These are phyloP conservation scores for Chlamydomonas schloesseri DNA, from an alignment of 139 green algal genomes.

Conservation along the genomic window DNA sequence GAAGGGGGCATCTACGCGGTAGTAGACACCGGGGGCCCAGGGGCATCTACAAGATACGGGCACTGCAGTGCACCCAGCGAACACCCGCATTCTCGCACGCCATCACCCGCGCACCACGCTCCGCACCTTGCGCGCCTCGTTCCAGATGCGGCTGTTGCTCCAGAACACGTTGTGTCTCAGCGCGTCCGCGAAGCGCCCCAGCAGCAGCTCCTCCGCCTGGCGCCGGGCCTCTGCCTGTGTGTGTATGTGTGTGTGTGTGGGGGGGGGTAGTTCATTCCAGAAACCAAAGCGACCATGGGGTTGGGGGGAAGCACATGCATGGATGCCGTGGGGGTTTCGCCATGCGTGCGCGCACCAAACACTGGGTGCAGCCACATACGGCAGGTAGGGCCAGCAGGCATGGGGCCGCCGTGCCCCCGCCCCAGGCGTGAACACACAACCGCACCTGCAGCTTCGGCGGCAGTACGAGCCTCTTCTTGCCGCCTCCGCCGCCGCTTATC, in stretches of 20 bases:
- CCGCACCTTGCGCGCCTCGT: neutral
- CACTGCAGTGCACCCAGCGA: too few relatives aligned
- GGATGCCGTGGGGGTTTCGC: neutral
- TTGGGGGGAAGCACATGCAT: neutral
- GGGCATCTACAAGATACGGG: too few relatives aligned
- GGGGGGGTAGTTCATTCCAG: neutral
- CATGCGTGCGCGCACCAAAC: neutral
- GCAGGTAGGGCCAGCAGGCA: too few relatives aligned
- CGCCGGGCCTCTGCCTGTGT: neutral
- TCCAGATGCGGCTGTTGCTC: conserved; percentile 1
- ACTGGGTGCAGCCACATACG: neutral
- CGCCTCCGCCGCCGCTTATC: too few relatives aligned
- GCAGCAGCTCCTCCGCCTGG: neutral
- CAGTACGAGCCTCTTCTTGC: too few relatives aligned
- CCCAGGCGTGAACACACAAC: too few relatives aligned
- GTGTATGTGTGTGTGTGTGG: neutral
- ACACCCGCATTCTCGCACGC: too few relatives aligned
- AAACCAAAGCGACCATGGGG: neutral
- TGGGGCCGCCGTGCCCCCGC: too few relatives aligned
- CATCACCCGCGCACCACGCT: too few relatives aligned
- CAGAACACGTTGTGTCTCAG: conserved; percentile 12
- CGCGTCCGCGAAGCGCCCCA: neutral
- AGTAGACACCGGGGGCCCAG: too few relatives aligned
- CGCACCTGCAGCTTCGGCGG: too few relatives aligned
- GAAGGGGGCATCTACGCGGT: too few relatives aligned